Evolutionary conservation across 108 stramenopile species (phyloP), one percentile per base, ranked within the genome.

Genomic region (Epithemia pelagica): DNA sequence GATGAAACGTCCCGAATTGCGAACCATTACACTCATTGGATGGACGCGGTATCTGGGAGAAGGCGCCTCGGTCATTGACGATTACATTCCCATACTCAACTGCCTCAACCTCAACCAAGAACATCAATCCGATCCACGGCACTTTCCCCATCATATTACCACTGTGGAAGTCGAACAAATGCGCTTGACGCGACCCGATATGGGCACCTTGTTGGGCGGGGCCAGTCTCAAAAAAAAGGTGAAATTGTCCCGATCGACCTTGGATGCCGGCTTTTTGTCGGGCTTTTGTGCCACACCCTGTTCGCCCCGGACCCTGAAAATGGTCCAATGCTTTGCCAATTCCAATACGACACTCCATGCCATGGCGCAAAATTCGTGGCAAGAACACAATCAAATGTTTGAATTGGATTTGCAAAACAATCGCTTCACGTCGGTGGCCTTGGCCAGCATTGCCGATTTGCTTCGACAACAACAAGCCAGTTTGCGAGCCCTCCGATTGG

Each of bases 321-420:
- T 46, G 37, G 37, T 46, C 10, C 37, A 46, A 46, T 46, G 37
- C 15, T 46, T 46, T 15, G 37, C 37, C 37, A 46, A 46, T 46
- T 46, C 37, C 37, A 46, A 46, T 46, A 46, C 37, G 10, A 46
- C 37, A 5, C 37, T 46, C 37, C 10, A 46, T 5, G 37, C 37
- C 37, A 46, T 46, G 37, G 37, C 37, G 37, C 37, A 46, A 46
- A 46, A 46, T 46, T 46, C 37, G 10, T 46, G 37, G 37, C 37
- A 46, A 46, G 37, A 46, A 10, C 37, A 15, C 37, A 46, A 46
- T 15, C 37, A 46, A 46, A 46, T 46, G 37, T 15, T 10, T 15
- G 37, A 46, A 46, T 46, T 46, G 37, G 37, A 46, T 46, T 46
- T 46, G 37, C 37, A 46, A 46, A 46, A 46, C 37, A 46, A 46